These are phyloP conservation scores for Murraya paniculata DNA, from an alignment of 345 rosid species.

Conservation along the genomic window DNA sequence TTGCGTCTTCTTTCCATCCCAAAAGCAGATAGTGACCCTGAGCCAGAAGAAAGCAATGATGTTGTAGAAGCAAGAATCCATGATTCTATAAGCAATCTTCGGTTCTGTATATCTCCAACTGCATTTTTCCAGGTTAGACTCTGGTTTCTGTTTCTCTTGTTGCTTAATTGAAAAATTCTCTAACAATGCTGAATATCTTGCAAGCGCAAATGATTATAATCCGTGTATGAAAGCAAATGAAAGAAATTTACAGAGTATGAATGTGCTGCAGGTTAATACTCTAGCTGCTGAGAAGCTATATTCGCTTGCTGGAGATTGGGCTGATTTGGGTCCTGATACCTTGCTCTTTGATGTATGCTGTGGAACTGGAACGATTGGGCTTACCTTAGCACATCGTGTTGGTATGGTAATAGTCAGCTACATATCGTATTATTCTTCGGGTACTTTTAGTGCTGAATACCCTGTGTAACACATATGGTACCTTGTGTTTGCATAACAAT, in stretches of 20 bases:
- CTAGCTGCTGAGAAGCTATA: constrained; percentile 93
- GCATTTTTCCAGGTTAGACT: constrained; percentile 85
- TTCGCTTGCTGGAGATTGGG: constrained; percentile 98
- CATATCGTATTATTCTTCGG: constrained; percentile 15
- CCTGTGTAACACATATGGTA: neutral
- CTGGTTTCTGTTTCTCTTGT: neutral
- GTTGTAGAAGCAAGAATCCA: constrained; percentile 73
- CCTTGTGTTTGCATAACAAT: neutral
- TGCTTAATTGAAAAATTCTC: constrained; percentile 1
- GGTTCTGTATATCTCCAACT: constrained; percentile 86
- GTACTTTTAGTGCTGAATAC: neutral
- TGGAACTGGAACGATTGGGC: constrained; percentile 96
- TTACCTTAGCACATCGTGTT: constrained; percentile 85
- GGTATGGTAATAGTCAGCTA: constrained; percentile 69
- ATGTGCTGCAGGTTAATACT: constrained; percentile 69
- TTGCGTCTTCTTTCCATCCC: constrained; percentile 47
- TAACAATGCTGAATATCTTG: constrained; percentile 11
- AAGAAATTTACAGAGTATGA: neutral
- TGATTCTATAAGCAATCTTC: constrained; percentile 72
- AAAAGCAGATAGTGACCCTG: constrained; percentile 32
- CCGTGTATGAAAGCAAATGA: neutral
- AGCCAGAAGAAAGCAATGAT: constrained; percentile 26
- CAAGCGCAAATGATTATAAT: neutral
- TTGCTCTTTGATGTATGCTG: constrained; percentile 91
- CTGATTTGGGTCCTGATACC: constrained; percentile 80